phyloP scores from a whole-genome alignment of 306 rosid genomes.

The Abrus pulchellus region DNA sequence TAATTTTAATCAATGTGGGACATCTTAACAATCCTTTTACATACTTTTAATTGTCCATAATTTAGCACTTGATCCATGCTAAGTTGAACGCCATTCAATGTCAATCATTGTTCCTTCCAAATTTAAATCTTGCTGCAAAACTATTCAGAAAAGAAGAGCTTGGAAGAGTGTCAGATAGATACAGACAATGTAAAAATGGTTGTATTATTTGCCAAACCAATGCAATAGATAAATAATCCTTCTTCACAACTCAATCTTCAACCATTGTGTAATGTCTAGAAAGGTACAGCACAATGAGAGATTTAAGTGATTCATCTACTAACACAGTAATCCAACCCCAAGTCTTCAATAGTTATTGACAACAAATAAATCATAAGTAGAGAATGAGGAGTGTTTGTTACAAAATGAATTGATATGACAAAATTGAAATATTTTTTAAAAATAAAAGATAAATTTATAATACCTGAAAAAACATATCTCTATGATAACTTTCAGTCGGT shows the following conservation, averaged over 20 bases:
- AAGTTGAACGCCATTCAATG: slow-evolving; percentile 16
- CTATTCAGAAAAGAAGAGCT: slow-evolving; percentile 8
- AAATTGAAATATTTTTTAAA: neutral
- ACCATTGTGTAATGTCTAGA: slow-evolving; percentile 1
- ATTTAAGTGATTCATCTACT: neutral
- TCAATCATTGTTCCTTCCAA: slow-evolving; percentile 12
- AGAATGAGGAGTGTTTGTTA: slow-evolving; percentile 16
- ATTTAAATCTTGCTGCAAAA: neutral
- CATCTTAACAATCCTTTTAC: neutral
- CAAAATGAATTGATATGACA: slow-evolving; percentile 26
- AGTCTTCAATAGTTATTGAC: slow-evolving; percentile 31
- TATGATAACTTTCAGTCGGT: slow-evolving; percentile 89
- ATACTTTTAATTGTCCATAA: slow-evolving; percentile 9
- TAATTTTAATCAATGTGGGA: no score
- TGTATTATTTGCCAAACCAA: slow-evolving; percentile 16
- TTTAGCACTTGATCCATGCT: neutral
- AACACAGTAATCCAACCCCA: slow-evolving; percentile 23
- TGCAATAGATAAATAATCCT: slow-evolving; percentile 17
- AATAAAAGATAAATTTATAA: slow-evolving; percentile 24
- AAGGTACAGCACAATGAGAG: slow-evolving; percentile 9
- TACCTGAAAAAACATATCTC: slow-evolving; percentile 95
- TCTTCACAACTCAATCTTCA: slow-evolving; percentile 15
- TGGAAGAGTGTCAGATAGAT: slow-evolving; percentile 23
- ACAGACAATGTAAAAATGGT: neutral
- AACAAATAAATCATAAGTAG: slow-evolving; percentile 24